phyloP scores from a whole-genome alignment of 106 monocot genomes.

The Triglochin maritima region DNA sequence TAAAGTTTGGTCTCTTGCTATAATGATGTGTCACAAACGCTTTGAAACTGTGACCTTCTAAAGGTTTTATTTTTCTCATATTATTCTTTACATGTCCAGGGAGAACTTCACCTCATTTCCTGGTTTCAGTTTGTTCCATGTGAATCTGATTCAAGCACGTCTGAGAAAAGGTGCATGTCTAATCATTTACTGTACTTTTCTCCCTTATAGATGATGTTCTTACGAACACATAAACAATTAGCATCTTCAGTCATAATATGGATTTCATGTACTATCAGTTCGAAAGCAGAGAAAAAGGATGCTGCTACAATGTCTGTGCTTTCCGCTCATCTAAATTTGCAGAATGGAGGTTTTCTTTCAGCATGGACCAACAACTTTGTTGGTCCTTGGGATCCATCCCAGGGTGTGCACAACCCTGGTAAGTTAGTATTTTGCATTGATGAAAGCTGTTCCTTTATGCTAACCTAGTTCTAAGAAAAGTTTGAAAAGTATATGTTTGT shows the following conservation, averaged over 20 bases:
- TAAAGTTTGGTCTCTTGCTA: too few relatives aligned
- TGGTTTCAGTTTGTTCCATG: conserved; percentile 95
- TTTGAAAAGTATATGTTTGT: neutral
- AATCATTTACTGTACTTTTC: neutral
- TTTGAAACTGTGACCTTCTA: too few relatives aligned
- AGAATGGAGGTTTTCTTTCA: conserved; percentile 78
- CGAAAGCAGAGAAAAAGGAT: conserved; percentile 70
- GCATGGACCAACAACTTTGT: conserved; percentile 98
- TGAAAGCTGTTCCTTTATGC: neutral
- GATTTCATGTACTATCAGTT: conserved; percentile 21
- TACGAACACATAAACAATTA: too few relatives aligned
- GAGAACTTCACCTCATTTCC: conserved; percentile 69
- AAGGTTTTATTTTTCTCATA: neutral
- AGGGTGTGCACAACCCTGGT: conserved; percentile 96
- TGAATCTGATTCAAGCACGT: conserved; percentile 44
- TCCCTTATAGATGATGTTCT: too few relatives aligned
- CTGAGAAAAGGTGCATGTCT: conserved; percentile 53
- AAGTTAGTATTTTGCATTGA: neutral
- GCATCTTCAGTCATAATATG: neutral
- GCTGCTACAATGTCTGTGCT: conserved; percentile 42
- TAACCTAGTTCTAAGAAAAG: neutral
- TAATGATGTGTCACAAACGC: too few relatives aligned
- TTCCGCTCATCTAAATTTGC: conserved; percentile 70
- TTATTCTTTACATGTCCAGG: conserved; percentile 29
- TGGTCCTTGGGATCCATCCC: conserved; percentile 99